Conservation (phyloP, 208 protist genomes). For the Wallacemonas collosoma region DNA sequence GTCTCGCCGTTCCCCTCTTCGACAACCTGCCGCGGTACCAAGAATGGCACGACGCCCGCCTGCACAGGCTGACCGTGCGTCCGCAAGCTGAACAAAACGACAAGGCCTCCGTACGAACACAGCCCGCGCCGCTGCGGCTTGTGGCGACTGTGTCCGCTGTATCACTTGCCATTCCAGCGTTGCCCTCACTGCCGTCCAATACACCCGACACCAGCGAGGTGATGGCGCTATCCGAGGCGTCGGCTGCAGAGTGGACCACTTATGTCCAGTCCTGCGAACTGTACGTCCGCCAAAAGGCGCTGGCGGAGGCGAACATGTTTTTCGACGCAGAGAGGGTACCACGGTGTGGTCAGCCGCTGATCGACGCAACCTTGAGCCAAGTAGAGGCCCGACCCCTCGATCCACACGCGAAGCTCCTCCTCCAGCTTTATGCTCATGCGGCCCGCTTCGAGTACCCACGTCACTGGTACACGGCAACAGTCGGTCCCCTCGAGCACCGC, state of each 20-base stretch:
- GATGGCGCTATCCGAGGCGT: no score
- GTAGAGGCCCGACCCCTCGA: conserved; percentile 44
- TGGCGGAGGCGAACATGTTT: conserved; percentile 49
- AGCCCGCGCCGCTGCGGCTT: background rate
- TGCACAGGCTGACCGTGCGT: conserved; percentile 20
- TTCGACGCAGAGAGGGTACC: conserved; percentile 65
- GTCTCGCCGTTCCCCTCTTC: conserved; percentile 72
- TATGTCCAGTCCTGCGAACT: conserved; percentile 65
- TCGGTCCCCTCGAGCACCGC: conserved; percentile 52
- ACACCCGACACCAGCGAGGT: background rate
- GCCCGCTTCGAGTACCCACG: conserved; percentile 25
- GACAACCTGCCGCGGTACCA: conserved; percentile 83
- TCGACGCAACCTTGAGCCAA: conserved; percentile 67
- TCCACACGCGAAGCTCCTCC: conserved; percentile 34
- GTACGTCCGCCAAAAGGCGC: conserved; percentile 55
- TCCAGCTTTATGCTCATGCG: conserved; percentile 54
- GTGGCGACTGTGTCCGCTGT: background rate
- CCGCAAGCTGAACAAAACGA: background rate
- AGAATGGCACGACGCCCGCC: conserved; percentile 61
- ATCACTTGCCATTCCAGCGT: background rate
- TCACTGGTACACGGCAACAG: conserved; percentile 45
- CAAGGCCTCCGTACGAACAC: background rate
- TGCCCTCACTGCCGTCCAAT: background rate
- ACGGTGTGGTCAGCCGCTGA: conserved; percentile 58
- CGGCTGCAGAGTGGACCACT: conserved; percentile 41